Percentiles rank a stretch among this genome's conserved stretches.
These are phyloP conservation scores for Spathaspora jeffriesii DNA, from an alignment of 1,139 yeast genomes.

Conservation along the genomic window DNA sequence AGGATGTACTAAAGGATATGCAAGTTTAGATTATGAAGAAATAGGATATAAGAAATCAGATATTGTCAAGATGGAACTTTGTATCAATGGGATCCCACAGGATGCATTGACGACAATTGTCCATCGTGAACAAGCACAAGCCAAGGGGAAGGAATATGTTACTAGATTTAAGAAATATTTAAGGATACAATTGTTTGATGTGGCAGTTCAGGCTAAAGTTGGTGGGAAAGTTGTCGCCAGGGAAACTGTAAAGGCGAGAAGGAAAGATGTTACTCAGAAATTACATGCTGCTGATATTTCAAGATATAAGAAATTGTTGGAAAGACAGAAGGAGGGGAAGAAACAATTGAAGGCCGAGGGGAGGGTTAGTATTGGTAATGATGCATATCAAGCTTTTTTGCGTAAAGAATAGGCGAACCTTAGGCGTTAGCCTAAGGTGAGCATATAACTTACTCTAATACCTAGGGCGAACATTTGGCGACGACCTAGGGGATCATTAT, in stretches of 20 bases:
- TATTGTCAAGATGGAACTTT: constrained; percentile 81
- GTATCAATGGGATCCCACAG: constrained; percentile 87
- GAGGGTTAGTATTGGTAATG: constrained; percentile 73
- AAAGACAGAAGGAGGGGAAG: constrained; percentile 93
- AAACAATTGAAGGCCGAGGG: constrained; percentile 82
- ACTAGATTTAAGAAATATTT: constrained; percentile 77
- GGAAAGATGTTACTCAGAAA: constrained; percentile 91
- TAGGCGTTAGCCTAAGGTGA: no score
- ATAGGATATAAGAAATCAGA: constrained; percentile 82
- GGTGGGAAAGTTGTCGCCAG: constrained; percentile 82
- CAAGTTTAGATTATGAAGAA: constrained; percentile 93
- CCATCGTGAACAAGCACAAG: constrained; percentile 77
- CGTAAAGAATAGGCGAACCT: constrained; percentile 24
- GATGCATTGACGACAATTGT: constrained; percentile 93
- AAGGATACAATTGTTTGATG: constrained; percentile 84
- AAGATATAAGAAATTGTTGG: constrained; percentile 83
- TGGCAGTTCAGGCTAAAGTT: constrained; percentile 91
- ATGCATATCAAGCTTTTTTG: constrained; percentile 77
- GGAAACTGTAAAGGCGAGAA: constrained; percentile 89
- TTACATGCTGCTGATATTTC: constrained; percentile 94
- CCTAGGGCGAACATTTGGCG: no score
- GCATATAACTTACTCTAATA: no score
- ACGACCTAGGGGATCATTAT: no score
- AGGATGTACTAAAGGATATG: constrained; percentile 90
- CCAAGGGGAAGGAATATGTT: constrained; percentile 81